Evolutionary conservation across 2,329 filamentous ascomycete species (phyloP).

Genomic region (Colletotrichum acutatum): DNA sequence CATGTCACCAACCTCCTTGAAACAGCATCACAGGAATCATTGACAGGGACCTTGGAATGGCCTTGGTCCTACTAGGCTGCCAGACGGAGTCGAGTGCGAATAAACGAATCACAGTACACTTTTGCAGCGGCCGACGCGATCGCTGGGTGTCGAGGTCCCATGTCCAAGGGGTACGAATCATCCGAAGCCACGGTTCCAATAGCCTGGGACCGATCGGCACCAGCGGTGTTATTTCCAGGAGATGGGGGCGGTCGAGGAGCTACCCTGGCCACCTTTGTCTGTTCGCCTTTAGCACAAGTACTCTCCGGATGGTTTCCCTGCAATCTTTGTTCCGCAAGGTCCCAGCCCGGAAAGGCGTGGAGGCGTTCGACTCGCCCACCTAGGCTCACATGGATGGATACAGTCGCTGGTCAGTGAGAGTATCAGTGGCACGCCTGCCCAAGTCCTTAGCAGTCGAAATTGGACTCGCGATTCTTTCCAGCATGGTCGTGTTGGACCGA

Average conservation of each 20-base stretch:
- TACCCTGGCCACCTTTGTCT: not conserved
- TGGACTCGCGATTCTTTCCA: conserved; percentile 14
- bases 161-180: not conserved
- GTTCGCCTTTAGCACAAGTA: not conserved
- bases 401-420: not conserved
- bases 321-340: conserved; percentile 5
- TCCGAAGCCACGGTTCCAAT: not conserved
- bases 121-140: not conserved
- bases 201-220: conserved; percentile 16
- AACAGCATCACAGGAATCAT: not conserved
- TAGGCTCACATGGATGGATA: not conserved
- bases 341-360: not conserved
- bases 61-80: not conserved
- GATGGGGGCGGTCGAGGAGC: conserved; percentile 5
- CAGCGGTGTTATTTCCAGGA: conserved; percentile 13
- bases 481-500: conserved; percentile 15
- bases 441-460: not conserved
- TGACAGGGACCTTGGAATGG: not conserved
- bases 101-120: not conserved
- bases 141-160: not conserved
- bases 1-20: not conserved
- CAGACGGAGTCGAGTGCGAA: not conserved
- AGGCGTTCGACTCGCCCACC: not conserved
- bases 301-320: not conserved
- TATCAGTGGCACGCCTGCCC: not conserved